These are phyloP conservation scores for Meyerozyma smithsonii DNA, from an alignment of 1,139 yeast genomes.

Conservation along the genomic window DNA sequence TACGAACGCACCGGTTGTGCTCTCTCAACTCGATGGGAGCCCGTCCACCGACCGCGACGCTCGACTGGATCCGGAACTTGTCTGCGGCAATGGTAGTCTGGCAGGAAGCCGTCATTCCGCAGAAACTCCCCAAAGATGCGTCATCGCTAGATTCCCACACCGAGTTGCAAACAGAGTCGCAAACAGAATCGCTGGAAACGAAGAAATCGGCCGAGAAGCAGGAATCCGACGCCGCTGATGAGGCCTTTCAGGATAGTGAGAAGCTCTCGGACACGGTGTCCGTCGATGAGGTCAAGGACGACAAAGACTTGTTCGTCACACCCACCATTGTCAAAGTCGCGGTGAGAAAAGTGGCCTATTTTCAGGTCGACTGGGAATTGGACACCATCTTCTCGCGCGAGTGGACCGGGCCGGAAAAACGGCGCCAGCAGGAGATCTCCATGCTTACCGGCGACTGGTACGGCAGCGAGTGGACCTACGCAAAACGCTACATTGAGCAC, in stretches of 20 bases:
- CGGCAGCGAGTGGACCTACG: slow-evolving; percentile 40
- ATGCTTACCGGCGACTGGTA: slow-evolving; percentile 46
- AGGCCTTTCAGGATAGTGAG: background rate
- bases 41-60: slow-evolving; percentile 30
- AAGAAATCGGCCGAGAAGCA: background rate
- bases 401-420: slow-evolving; percentile 10
- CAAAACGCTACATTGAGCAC: slow-evolving; percentile 23
- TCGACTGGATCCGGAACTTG: slow-evolving; percentile 25
- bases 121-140: background rate
- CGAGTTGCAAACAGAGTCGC: background rate
- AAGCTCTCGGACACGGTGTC: background rate
- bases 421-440: slow-evolving; percentile 23
- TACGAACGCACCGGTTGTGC: slow-evolving; percentile 37
- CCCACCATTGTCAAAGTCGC: slow-evolving; percentile 40
- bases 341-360: slow-evolving; percentile 39
- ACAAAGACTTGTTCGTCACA: slow-evolving; percentile 24
- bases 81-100: slow-evolving; percentile 28
- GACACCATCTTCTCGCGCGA: slow-evolving; percentile 14
- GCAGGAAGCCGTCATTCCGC: slow-evolving; percentile 6
- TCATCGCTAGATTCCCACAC: no score
- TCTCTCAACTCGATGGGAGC: slow-evolving; percentile 36
- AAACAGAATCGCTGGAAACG: background rate
- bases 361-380: slow-evolving; percentile 45
- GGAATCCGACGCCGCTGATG: slow-evolving; percentile 3
- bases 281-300: background rate